These are phyloP conservation scores for Acorus calamus DNA, from an alignment of 106 monocot species.

Conservation along the genomic window DNA sequence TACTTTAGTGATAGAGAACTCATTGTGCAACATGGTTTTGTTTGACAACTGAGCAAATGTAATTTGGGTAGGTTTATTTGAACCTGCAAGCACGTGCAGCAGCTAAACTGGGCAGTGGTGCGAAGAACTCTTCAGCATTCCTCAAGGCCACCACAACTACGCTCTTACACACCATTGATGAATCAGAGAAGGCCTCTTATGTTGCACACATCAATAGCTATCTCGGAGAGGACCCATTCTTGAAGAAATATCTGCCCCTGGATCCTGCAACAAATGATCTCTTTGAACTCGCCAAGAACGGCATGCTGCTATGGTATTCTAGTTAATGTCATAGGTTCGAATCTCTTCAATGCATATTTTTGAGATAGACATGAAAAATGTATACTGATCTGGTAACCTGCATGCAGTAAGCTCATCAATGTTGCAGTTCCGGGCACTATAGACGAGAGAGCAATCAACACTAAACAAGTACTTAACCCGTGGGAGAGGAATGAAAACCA, in stretches of 20 bases:
- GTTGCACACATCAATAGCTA: constrained; percentile 78
- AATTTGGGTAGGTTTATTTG: constrained; percentile 38
- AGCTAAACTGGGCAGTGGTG: constrained; percentile 31
- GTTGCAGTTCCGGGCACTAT: constrained; percentile 90
- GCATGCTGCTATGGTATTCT: constrained; percentile 74
- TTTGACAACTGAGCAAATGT: background rate
- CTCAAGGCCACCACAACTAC: constrained; percentile 68
- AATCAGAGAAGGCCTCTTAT: constrained; percentile 81
- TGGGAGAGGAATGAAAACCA: constrained; percentile 92
- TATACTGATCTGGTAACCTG: background rate
- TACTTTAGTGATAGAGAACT: no score
- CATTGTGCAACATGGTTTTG: no score
- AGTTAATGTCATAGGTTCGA: constrained; percentile 1
- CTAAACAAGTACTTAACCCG: constrained; percentile 66
- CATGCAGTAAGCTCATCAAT: constrained; percentile 78
- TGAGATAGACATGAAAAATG: background rate
- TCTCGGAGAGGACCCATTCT: constrained; percentile 60
- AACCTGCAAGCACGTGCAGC: constrained; percentile 32
- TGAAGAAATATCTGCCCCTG: constrained; percentile 59
- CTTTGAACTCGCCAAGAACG: constrained; percentile 70
- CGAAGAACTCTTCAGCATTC: constrained; percentile 48
- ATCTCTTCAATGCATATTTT: background rate
- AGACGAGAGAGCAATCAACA: constrained; percentile 91
- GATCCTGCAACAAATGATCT: constrained; percentile 56
- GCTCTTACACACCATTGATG: constrained; percentile 64